A percentile compares a stretch with the other conserved stretches of the same genome.
Conservation (phyloP, 352 stramenopile species). For the Globisporangium nodosum region DNA sequence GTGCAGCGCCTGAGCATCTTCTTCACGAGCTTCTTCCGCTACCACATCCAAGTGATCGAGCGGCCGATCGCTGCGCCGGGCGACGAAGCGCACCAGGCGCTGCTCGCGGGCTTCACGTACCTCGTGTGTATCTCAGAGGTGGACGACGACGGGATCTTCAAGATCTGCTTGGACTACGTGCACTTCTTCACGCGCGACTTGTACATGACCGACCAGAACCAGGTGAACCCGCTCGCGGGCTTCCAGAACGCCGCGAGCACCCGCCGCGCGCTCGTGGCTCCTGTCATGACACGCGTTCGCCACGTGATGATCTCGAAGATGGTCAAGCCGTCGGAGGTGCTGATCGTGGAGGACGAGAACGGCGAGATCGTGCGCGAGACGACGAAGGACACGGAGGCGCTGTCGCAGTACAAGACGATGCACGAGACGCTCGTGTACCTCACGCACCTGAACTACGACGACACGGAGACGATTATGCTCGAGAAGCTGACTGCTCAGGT, state of each 20-base stretch:
- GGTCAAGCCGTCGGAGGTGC: conserved; percentile 99
- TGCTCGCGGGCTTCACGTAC: conserved; percentile 93
- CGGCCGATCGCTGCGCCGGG: conserved; percentile 59
- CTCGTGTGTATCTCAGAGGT: conserved; percentile 90
- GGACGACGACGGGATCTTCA: conserved; percentile 95
- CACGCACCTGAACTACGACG: conserved; percentile 99
- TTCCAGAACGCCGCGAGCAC: conserved; percentile 49
- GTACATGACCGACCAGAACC: conserved; percentile 90
- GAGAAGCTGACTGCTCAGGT: conserved; percentile 95
- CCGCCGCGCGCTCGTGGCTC: conserved; percentile 64
- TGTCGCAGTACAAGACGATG: conserved; percentile 99
- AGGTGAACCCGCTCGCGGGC: conserved; percentile 52
- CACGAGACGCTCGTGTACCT: conserved; percentile 99
- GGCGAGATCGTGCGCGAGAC: conserved; percentile 95
- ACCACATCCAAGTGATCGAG: conserved; percentile 95
- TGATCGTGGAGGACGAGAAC: conserved; percentile 99
- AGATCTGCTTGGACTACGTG: conserved; percentile 99
- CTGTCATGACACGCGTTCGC: conserved; percentile 93
- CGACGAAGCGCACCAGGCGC: conserved; percentile 86
- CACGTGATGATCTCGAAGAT: conserved; percentile 99
- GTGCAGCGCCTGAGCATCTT: conserved; percentile 97
- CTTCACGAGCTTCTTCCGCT: conserved; percentile 93
- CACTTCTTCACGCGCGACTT: conserved; percentile 95
- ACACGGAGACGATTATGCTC: conserved; percentile 99
- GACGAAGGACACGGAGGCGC: conserved; percentile 98